A percentile compares a stretch with the other conserved stretches of the same genome.
Evolutionary conservation across 768 basidiomycete species (phyloP).

Genomic region (Suillus cothurnatus): DNA sequence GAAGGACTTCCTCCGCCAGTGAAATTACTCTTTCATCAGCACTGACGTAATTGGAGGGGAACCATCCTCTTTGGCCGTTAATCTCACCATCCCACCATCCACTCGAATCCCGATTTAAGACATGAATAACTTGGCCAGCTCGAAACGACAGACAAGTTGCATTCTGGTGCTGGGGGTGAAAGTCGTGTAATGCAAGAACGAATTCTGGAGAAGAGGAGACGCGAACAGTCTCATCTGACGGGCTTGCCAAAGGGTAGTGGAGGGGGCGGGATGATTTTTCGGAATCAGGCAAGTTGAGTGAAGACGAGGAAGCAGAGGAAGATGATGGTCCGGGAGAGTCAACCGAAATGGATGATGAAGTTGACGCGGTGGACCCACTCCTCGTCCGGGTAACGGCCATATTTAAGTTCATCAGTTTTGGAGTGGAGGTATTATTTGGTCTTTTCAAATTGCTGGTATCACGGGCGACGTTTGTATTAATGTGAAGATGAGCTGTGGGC

Average conservation of each 20-base stretch:
- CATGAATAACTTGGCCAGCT: constrained; percentile 89
- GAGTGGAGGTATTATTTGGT: constrained; percentile 30
- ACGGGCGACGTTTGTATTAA: constrained; percentile 47
- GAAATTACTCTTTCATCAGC: constrained; percentile 54
- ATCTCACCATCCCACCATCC: constrained; percentile 99
- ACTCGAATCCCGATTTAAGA: constrained; percentile 82
- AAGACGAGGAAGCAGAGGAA: constrained; percentile 54
- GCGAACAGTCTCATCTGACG: constrained; percentile 53
- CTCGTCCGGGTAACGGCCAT: constrained; percentile 37
- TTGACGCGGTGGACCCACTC: constrained; percentile 57
- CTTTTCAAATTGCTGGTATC: constrained; percentile 35
- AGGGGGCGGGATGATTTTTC: constrained; percentile 28
- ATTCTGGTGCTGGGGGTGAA: constrained; percentile 66
- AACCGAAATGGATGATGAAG: constrained; percentile 57
- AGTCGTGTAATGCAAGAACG: constrained; percentile 94
- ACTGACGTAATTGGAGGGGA: constrained; percentile 95
- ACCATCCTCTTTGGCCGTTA: constrained; percentile 91
- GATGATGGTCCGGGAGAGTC: constrained; percentile 57
- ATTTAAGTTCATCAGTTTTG: constrained; percentile 8
- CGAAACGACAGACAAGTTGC: constrained; percentile 86
- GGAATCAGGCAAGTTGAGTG: constrained; percentile 43
- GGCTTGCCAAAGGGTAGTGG: constrained; percentile 31
- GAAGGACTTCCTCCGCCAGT: constrained; percentile 59
- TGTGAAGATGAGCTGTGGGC: constrained; percentile 47
- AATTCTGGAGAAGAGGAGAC: constrained; percentile 55